A percentile compares a stretch with the other conserved stretches of the same genome.
phyloP scores from a whole-genome alignment of 23 red algal species.

The Gracilaria gracilis region DNA sequence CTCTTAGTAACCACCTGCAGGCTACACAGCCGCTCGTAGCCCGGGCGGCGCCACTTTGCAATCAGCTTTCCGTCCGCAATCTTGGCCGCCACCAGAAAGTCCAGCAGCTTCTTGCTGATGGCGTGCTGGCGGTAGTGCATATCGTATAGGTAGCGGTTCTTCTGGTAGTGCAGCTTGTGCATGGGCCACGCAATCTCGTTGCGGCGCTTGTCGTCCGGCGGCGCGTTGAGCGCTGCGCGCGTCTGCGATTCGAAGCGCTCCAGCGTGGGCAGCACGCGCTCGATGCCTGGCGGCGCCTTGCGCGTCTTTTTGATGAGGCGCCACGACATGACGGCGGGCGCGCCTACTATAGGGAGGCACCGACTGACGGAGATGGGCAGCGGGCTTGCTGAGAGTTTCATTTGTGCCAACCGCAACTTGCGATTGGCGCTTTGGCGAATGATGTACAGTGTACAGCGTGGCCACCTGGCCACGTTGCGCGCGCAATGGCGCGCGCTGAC shows the following conservation, averaged over 20 bases:
- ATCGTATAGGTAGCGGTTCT: slow-evolving; percentile 90
- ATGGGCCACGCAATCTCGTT: slow-evolving; percentile 86
- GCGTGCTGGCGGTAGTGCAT: slow-evolving; percentile 67
- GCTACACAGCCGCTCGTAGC: slow-evolving; percentile 85
- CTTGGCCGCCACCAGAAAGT: slow-evolving; percentile 74
- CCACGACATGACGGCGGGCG: slow-evolving; percentile 67
- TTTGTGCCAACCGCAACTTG: no score
- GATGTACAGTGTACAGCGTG: no score
- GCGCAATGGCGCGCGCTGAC: not conserved
- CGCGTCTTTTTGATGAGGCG: slow-evolving; percentile 70
- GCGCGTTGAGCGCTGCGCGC: slow-evolving; percentile 76
- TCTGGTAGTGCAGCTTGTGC: slow-evolving; percentile 84
- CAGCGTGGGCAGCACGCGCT: slow-evolving; percentile 49
- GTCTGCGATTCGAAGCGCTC: slow-evolving; percentile 76
- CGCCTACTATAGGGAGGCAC: no score
- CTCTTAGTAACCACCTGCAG: slow-evolving; percentile 66
- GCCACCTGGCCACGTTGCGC: no score
- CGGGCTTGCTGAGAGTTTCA: no score
- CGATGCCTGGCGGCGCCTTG: slow-evolving; percentile 77
- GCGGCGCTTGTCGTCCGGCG: slow-evolving; percentile 71
- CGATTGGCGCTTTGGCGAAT: no score
- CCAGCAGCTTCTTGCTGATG: slow-evolving; percentile 72
- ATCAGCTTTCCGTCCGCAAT: slow-evolving; percentile 82
- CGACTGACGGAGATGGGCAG: no score
- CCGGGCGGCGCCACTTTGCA: slow-evolving; percentile 89